phyloP scores from a whole-genome alignment of 2,329 filamentous ascomycete species.

The Cercospora citrullina region DNA sequence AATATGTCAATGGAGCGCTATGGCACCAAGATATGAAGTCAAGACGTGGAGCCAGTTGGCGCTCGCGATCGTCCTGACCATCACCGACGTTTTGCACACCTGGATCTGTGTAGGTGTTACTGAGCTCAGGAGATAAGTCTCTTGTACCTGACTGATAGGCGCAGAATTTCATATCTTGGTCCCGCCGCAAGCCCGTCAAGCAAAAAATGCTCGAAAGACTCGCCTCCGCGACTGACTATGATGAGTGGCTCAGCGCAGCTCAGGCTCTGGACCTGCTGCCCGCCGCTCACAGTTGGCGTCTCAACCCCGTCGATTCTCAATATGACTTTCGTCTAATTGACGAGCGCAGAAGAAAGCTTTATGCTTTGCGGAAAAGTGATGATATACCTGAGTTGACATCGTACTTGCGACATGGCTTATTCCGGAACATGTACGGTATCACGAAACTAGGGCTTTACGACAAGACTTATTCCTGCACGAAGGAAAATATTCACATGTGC shows the following conservation, averaged over 20 bases:
- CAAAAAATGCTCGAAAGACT: slow-evolving; percentile 19
- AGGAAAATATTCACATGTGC: slow-evolving; percentile 88
- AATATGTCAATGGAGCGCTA: neutral
- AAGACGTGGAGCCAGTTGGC: slow-evolving; percentile 4
- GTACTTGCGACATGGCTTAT: slow-evolving; percentile 71
- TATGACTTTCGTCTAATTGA: slow-evolving; percentile 28
- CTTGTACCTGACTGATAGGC: neutral
- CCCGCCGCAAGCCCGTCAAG: slow-evolving; percentile 14
- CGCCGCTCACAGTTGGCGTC: slow-evolving; percentile 24
- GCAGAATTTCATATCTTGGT: slow-evolving; percentile 11
- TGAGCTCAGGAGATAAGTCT: neutral
- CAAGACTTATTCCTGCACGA: slow-evolving; percentile 85
- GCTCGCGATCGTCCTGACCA: slow-evolving; percentile 7
- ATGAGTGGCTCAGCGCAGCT: slow-evolving; percentile 25
- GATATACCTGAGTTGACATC: slow-evolving; percentile 65
- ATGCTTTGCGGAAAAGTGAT: slow-evolving; percentile 18
- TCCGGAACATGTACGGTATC: slow-evolving; percentile 88
- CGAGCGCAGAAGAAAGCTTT: slow-evolving; percentile 22
- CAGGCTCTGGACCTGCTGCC: slow-evolving; percentile 23
- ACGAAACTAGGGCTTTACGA: slow-evolving; percentile 80
- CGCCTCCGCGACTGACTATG: slow-evolving; percentile 20
- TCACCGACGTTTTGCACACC: slow-evolving; percentile 1
- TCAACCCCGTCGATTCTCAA: slow-evolving; percentile 26
- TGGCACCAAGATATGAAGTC: slow-evolving; percentile 7
- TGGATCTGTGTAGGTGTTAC: slow-evolving; percentile 3